These are phyloP conservation scores for Thielaviopsis euricoi DNA, from an alignment of 2,329 filamentous ascomycete genomes.

Conservation along the genomic window DNA sequence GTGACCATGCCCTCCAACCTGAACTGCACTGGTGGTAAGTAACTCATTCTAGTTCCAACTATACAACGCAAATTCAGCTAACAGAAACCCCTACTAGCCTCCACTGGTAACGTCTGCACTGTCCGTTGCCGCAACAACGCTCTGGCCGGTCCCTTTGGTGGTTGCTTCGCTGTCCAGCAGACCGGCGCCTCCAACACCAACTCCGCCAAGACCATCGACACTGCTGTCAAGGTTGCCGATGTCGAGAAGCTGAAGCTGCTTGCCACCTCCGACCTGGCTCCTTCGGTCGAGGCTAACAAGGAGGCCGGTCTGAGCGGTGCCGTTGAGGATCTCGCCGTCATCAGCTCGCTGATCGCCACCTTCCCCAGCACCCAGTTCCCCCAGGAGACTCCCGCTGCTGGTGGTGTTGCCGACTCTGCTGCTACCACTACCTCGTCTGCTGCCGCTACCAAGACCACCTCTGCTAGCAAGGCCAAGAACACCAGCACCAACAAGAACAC, in stretches of 20 bases:
- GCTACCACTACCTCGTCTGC: conserved; percentile 10
- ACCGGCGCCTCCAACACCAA: conserved; percentile 28
- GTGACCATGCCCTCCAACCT: conserved; percentile 34
- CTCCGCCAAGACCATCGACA: conserved; percentile 28
- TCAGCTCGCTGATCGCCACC: conserved; percentile 17
- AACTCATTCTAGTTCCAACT: not conserved
- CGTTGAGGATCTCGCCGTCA: conserved; percentile 20
- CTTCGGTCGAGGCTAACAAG: conserved; percentile 25
- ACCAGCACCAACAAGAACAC: not conserved
- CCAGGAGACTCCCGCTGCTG: conserved; percentile 19
- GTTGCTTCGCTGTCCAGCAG: conserved; percentile 42
- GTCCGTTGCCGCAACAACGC: conserved; percentile 43
- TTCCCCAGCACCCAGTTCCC: conserved; percentile 18
- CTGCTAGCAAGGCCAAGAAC: not conserved
- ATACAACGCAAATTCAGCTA: not conserved
- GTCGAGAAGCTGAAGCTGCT: conserved; percentile 31
- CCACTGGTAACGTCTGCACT: conserved; percentile 41
- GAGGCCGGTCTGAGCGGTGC: conserved; percentile 20
- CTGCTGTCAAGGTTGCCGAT: conserved; percentile 26
- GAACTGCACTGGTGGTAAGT: conserved; percentile 32
- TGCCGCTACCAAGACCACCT: conserved; percentile 3
- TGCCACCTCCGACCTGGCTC: conserved; percentile 33
- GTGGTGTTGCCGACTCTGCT: conserved; percentile 10
- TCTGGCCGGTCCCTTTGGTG: conserved; percentile 37
- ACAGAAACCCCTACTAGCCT: conserved; percentile 21